Base-by-base conservation (phyloP, 257 asterid genomes). In the Scutellaria galericulata region DNA sequence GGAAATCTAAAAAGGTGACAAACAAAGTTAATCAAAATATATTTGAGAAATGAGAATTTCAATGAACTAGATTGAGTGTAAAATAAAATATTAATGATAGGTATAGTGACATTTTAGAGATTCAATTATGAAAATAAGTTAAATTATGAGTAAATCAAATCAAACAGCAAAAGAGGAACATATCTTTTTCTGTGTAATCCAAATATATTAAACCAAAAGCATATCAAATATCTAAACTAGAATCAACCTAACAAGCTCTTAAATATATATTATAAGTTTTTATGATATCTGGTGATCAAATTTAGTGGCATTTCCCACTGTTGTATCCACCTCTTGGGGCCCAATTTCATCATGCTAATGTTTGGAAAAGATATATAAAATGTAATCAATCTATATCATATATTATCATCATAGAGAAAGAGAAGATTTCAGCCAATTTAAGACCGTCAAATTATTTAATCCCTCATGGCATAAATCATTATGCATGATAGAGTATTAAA, bases 401-500 rank as follows among this genome's bases (percentile, higher is more conserved):
- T 60, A 48, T 71, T 71, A 71, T 58, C 75, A 46, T 31, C 48
- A 31, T 9, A 46, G 27, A 31, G 13, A 35, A 58, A 57, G 24
- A 58, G 40, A 58, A 70, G 5, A 44, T 10, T 5, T 35, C 63
- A 68, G 20, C 42, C 12, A 68, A 70, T 13, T 24, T 42, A n/a
- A 46, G 53, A 14, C 77, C 71, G 77, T 73, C 63, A 11, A 37
- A 47, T 46, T 47, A 59, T 6, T 27, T 10, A 27, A 41, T 68
- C 4, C n/a, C 39, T 39, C 5, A 58, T 31, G 70, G 62, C 50
- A 15, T 8, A 58, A n/a, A n/a, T n/a, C n/a, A n/a, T n/a, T n/a
- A 56, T 11, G 46, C 63, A 67, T 75, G 46, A 74, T 66, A 46
- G 12, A 3, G 44, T 13, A 42, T 5, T 22, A 8, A 31, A n/a